Conservation (phyloP, 306 rosid genomes). For the Casuarina glauca region DNA sequence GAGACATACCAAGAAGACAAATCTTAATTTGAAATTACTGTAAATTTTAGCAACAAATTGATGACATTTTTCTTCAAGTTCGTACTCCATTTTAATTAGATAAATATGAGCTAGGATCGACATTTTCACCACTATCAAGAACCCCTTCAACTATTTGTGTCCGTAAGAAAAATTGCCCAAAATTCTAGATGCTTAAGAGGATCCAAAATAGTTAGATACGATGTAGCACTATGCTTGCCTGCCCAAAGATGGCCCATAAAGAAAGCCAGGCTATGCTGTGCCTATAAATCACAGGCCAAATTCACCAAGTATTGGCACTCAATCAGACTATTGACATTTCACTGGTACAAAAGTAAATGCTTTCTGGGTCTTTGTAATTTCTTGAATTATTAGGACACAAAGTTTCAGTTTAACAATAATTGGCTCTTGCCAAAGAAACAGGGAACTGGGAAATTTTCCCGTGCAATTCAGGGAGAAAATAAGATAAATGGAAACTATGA, state of each 20-base stretch:
- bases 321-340: not conserved
- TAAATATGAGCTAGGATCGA: not conserved
- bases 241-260: not conserved
- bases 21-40: not conserved
- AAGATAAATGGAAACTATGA: not conserved
- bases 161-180: too few relatives aligned
- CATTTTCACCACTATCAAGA: not conserved
- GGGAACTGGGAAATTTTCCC: not conserved
- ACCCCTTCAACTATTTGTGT: too few relatives aligned
- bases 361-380: not conserved
- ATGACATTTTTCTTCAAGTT: not conserved
- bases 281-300: not conserved
- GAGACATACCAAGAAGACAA: not conserved
- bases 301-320: not conserved
- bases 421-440: not conserved
- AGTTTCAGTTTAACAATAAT: not conserved
- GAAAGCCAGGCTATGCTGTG: not conserved
- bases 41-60: not conserved
- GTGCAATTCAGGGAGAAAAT: not conserved
- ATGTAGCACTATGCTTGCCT: not conserved
- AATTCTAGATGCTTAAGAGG: too few relatives aligned
- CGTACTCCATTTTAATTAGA: not conserved
- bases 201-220: not conserved
- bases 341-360: not conserved
- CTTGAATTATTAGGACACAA: not conserved